Evolutionary conservation across 139 green algal species (phyloP), one percentile per base, ranked within the genome.

Genomic region (Haematococcus lacustris): DNA sequence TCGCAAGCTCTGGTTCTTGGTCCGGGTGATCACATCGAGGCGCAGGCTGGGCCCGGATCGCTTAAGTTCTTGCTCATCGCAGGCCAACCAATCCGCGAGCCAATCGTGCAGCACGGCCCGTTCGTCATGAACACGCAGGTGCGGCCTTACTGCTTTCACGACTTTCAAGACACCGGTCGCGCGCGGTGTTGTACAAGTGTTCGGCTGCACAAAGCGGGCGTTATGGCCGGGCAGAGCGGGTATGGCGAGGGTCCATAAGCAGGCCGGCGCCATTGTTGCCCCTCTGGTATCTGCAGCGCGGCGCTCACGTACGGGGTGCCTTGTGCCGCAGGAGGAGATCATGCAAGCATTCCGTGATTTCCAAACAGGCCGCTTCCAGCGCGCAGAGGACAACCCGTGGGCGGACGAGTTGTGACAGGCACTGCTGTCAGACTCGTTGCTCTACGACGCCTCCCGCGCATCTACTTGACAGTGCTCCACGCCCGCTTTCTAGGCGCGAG

Each of bases 61-160:
- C 50, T 97, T 7, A 85, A 84, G 38, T 96, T 96, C 73, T 76
- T 97, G 75, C 82, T 97, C 41, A 75, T 93, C 2, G 86, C 83
- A 32, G 92, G 91, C 0, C 73, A 80, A 79, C 92, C 92, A n/a
- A 97, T 96, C 57, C 75, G 74, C 1, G 92, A 97, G 79, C 87
- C 87, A 64, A 91, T 97, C 39, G 91, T 96, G 40, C 92, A 97
- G 69, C 83, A 91, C 71, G 88, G 88, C 4, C 84, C 82, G 3
- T 95, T 97, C 80, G 91, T 96, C 30, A 96, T 96, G 91, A 96
- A 94, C 80, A 87, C 79, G 28, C 74, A 88, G 63, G 75, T 77
- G 68, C 84, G 66, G 35, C 0, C 76, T n/a, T n/a, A n/a, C n/a
- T n/a, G n/a, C n/a, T n/a, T n/a, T n/a, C n/a, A n/a, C n/a, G n/a